Base-by-base conservation (phyloP, 768 basidiomycete genomes). In the Leccinum broughii region DNA sequence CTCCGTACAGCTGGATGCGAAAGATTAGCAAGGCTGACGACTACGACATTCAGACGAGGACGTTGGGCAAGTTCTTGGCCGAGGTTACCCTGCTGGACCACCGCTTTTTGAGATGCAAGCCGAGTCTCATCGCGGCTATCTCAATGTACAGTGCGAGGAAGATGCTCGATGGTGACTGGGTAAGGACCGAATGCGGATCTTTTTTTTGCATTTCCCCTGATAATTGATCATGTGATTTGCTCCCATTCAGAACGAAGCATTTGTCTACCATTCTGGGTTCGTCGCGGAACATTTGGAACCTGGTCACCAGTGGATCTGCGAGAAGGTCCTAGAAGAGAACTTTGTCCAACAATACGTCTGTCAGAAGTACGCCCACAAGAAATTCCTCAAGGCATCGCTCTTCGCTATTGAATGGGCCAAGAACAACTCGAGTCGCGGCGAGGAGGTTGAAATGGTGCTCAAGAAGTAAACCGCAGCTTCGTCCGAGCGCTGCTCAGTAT, bases 1-100 rank as follows among this genome's bases (percentile, higher is more conserved):
- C 95, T 55, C 97, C 97, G 4, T 98, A 98, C 80, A 94, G 92
- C 73, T 98, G 97, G 96, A 95, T 98, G 83, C 86, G 97, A 61
- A 90, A 89, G 69, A 98, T 99, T 73, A 95, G 93, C 83, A 97
- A 95, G 75, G 96, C 97, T 37, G 97, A 99, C 77, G 92, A 96
- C 75, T 99, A 98, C 74, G 94, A 98, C 71, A 88, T 98, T 70
- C 96, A 98, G 73, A 99, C 97, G 14, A 82, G 97, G 62, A 99
- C 97, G 28, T 79, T 99, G 52, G 90, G 93, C 83, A 99, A 99
- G 77, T 98, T 98, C 81, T 77, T 98, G 72, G 94, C 93, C 63
- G 97, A 99, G 76, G 92, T 96, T 54, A 97, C 95, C 15, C 81
- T 98, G 54, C 78, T 98, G 59, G 97, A 99, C 71, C 76, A 95